Conservation (phyloP, 257 asterid genomes). For the Solanum rostratum region DNA sequence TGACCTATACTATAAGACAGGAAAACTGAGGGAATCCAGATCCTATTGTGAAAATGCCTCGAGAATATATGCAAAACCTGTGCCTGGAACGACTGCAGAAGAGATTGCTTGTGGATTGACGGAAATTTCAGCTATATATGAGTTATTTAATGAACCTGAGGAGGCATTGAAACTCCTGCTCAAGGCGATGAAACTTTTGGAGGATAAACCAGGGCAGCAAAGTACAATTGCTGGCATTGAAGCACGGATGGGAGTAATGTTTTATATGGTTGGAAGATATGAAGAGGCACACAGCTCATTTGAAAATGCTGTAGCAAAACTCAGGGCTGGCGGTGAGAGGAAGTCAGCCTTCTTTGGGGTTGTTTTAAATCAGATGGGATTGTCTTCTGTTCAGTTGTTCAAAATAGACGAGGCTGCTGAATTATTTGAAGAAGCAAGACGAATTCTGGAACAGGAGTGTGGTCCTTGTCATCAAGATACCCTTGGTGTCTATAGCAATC, state of each 20-base stretch:
- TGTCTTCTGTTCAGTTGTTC: conserved; percentile 88
- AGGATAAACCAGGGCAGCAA: conserved; percentile 96
- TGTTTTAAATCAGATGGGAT: conserved; percentile 95
- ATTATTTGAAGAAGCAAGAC: conserved; percentile 95
- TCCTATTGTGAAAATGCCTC: conserved; percentile 91
- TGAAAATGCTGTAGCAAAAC: conserved; percentile 71
- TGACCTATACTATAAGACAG: conserved; percentile 84
- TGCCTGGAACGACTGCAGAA: conserved; percentile 82
- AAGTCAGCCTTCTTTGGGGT: conserved; percentile 95
- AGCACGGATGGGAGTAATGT: conserved; percentile 96
- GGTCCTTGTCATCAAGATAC: conserved; percentile 96
- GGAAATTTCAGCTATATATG: conserved; percentile 85
- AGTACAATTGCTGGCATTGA: conserved; percentile 92
- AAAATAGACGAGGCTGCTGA: conserved; percentile 97
- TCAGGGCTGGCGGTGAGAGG: conserved; percentile 85
- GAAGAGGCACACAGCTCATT: conserved; percentile 80
- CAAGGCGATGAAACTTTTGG: conserved; percentile 80
- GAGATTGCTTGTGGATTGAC: conserved; percentile 93
- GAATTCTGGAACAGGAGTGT: conserved; percentile 77
- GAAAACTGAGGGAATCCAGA: conserved; percentile 82
- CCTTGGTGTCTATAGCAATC: conserved; percentile 93
- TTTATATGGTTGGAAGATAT: conserved; percentile 72
- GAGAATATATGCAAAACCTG: conserved; percentile 76
- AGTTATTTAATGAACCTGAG: conserved; percentile 84
- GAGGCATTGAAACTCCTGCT: conserved; percentile 86